Conservation (phyloP, 345 rosid species). For the Eutrema heterophyllum region DNA sequence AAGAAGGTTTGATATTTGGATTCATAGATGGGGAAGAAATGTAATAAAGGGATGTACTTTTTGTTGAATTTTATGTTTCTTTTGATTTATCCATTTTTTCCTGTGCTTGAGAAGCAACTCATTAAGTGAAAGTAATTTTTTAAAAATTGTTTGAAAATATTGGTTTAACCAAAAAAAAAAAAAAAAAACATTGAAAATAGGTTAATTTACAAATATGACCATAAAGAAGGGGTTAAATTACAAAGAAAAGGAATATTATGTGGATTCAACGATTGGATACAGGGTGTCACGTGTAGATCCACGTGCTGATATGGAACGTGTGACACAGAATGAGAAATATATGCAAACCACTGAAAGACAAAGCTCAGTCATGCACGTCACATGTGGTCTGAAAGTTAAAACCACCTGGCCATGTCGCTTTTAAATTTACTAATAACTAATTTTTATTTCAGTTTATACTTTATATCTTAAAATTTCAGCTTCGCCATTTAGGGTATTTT, state of each 20-base stretch:
- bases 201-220: background rate
- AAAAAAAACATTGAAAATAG: background rate
- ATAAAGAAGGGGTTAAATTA: background rate
- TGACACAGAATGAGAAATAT: constrained; percentile 5
- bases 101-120: background rate
- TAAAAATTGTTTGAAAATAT: background rate
- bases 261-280: constrained; percentile 8
- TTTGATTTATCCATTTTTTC: background rate
- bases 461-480: too few species aligned
- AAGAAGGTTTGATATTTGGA: background rate
- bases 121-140: background rate
- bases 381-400: constrained; percentile 21
- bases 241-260: background rate
- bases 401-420: constrained; percentile 25
- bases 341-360: background rate
- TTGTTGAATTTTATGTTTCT: background rate
- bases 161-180: background rate
- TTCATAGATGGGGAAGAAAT: background rate
- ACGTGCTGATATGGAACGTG: constrained; percentile 24
- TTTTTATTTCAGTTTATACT: background rate
- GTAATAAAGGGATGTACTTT: constrained; percentile 2
- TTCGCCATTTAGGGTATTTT: background rate
- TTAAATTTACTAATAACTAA: background rate
- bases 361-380: constrained; percentile 23
- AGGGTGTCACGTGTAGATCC: constrained; percentile 9